phyloP scores from a whole-genome alignment of 352 stramenopile genomes.

The Globisporangium mamillatum region DNA sequence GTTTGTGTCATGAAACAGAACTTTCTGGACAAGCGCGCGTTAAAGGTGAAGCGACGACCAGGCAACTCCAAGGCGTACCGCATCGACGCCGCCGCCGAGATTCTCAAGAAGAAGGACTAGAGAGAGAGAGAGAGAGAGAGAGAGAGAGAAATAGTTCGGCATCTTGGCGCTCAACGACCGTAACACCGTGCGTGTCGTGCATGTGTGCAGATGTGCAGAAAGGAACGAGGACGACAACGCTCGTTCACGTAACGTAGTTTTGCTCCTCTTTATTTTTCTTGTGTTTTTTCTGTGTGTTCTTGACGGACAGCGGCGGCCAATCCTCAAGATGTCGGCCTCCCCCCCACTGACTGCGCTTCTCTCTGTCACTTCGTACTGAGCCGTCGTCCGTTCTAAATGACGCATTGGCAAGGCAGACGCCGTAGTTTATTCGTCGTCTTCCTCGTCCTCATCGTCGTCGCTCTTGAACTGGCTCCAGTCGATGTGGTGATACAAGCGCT shows the following conservation, averaged over 20 bases:
- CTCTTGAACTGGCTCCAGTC: slow-evolving; percentile 85
- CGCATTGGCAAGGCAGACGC: neutral
- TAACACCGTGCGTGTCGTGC: neutral
- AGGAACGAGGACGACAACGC: neutral
- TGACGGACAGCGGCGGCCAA: neutral
- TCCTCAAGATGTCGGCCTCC: neutral
- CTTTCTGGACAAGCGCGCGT: slow-evolving; percentile 89
- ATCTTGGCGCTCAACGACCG: neutral
- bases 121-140: neutral
- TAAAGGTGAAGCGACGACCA: slow-evolving; percentile 90
- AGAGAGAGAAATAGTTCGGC: neutral
- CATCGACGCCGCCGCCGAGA: slow-evolving; percentile 76
- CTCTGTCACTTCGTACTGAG: neutral
- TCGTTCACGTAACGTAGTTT: slow-evolving; percentile 8
- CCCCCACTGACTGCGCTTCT: neutral
- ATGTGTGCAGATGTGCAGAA: neutral
- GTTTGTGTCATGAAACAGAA: slow-evolving; percentile 25
- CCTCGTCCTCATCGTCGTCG: slow-evolving; percentile 78
- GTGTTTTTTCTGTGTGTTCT: neutral
- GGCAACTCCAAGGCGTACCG: slow-evolving; percentile 88
- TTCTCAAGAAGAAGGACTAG: slow-evolving; percentile 51
- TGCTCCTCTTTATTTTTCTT: slow-evolving; percentile 11
- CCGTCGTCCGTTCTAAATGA: slow-evolving; percentile 13
- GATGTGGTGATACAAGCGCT: slow-evolving; percentile 88
- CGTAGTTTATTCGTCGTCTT: slow-evolving; percentile 31